These are phyloP conservation scores for Lachancea nothofagi DNA, from an alignment of 805 yeast genomes.

Conservation along the genomic window DNA sequence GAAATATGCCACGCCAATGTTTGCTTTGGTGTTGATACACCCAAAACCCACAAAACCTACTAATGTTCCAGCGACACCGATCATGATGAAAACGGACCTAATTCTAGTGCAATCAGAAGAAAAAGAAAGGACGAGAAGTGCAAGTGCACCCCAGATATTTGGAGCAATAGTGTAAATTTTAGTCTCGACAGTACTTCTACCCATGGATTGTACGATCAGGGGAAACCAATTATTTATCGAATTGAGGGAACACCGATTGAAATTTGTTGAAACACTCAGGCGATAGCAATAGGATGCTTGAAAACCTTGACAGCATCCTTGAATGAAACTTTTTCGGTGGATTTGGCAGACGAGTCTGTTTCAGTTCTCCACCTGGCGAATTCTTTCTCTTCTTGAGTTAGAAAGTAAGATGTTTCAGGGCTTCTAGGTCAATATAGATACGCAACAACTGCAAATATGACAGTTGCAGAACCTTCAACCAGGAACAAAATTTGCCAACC, in stretches of 20 bases:
- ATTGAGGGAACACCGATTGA: slow-evolving; percentile 45
- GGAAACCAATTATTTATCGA: slow-evolving; percentile 48
- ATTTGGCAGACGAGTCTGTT: slow-evolving; percentile 42
- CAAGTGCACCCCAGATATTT: slow-evolving; percentile 43
- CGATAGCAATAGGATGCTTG: slow-evolving; percentile 40
- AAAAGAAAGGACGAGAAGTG: slow-evolving; percentile 37
- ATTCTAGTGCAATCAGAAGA: slow-evolving; percentile 37
- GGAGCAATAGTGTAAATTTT: slow-evolving; percentile 45
- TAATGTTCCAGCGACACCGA: slow-evolving; percentile 37
- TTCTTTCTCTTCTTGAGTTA: slow-evolving; percentile 35
- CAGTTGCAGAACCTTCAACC: slow-evolving; percentile 42
- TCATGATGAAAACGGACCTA: slow-evolving; percentile 37
- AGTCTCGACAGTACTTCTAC: slow-evolving; percentile 38
- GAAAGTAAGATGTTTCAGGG: slow-evolving; percentile 37
- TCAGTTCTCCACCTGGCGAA: slow-evolving; percentile 36
- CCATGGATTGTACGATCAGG: slow-evolving; percentile 37
- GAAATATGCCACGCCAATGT: slow-evolving; percentile 40
- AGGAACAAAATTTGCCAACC: slow-evolving; percentile 48
- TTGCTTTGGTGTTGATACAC: slow-evolving; percentile 36
- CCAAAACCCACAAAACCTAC: slow-evolving; percentile 45
- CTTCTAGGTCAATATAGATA: slow-evolving; percentile 39
- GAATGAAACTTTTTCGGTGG: slow-evolving; percentile 34
- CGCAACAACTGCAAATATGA: slow-evolving; percentile 37
- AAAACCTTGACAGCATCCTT: slow-evolving; percentile 41
- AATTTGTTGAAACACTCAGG: slow-evolving; percentile 43